Evolutionary conservation across 495 filamentous ascomycete species (phyloP), one percentile per base, ranked within the genome.

Genomic region (Trichoderma gamsii): DNA sequence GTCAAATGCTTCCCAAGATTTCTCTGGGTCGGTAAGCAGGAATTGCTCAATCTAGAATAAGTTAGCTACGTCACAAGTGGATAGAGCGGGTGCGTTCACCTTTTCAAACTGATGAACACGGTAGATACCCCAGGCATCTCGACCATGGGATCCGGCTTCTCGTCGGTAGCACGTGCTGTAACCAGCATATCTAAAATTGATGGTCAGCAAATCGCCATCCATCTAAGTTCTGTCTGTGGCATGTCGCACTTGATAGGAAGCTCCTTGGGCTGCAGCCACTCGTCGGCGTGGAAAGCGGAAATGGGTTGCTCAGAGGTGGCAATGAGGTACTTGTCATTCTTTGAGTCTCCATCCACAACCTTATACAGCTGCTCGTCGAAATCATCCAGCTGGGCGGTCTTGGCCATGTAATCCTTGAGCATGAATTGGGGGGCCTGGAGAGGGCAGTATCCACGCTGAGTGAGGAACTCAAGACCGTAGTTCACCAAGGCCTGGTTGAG

Each of bases 321-420:
- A 77, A 99, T 99, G 18, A 98, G 85, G 73, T 98, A 99, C 78
- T 99, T 98, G 81, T 96, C 92, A 29, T 88, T 92, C 71, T 92
- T 83, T 64, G 90, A 85, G 59, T 96, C 91, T 69, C 91, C 90
- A 68, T 92, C 91, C 8, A 92, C 86, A 63, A 99, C 94, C 79
- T 99, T 98, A 81, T 99, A 99, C 49, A 98, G 78, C 74, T 98
- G 93, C 76, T 99, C 95, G 72, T 98, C 95, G 73, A 98, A 99
- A 71, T 98, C 91, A 74, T 94, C 92, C 21, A 99, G 87, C 79
- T 99, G 96, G 4, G 95, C 95, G 1, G 95, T 99, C 82, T 97
- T 97, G n/a, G 92, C 95, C 96, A 98, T 98, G 76, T 91, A 88
- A 49, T 96, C 91, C 79, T 88, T 89, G 65, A 94, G 84, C 95